Base-by-base conservation (phyloP, 2,329 filamentous ascomycete genomes). In the Tolypocladium paradoxum region DNA sequence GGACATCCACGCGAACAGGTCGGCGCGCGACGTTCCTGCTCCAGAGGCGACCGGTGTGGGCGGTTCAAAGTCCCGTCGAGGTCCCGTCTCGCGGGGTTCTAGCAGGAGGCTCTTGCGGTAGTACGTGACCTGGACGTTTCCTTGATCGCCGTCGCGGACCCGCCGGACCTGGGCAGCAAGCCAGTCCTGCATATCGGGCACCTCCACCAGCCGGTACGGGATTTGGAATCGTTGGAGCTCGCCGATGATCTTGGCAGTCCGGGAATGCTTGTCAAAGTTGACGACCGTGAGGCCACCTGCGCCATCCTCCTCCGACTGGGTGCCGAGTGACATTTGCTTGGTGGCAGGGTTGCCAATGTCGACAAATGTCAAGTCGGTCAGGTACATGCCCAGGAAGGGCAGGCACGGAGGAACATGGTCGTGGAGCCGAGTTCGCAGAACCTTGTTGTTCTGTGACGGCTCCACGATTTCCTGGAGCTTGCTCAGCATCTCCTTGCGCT, bases 211-310 rank as follows among this genome's bases (percentile, higher is more conserved):
- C 7, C 86, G 82, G 68, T 97, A 97, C 0, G 91, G 90, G 22
- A 96, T 88, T 70, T 99, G 93, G 74, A 97, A 97, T 20, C 91
- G 85, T 68, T 99, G 93, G 8, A 99, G 80, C 62, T 97, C 92
- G 57, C 89, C 88, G 62, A 99, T 95, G 65, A 97, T 95, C 70
- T 91, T 93, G 47, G 92, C 91, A 3, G 91, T 97, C 61, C 90
- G 89, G 62, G 84, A 87, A 67, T 97, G 90, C 73, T 97, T 97
- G 76, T 97, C 92, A 63, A 96, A 97, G 71, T 99, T 99, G 76
- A 99, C 90, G 34, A 97, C 88, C 0, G 84, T 83, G 62, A 89
- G 78, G 29, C 83, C 80, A 18, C 81, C 78, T 16, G 84, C 78
- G 35, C 82, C 78, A 33, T 83, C 78, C n/a, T 87, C 81, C 16